Base-by-base conservation (phyloP, 192 early-diverging fungal genomes). In the Podila verticillata region DNA sequence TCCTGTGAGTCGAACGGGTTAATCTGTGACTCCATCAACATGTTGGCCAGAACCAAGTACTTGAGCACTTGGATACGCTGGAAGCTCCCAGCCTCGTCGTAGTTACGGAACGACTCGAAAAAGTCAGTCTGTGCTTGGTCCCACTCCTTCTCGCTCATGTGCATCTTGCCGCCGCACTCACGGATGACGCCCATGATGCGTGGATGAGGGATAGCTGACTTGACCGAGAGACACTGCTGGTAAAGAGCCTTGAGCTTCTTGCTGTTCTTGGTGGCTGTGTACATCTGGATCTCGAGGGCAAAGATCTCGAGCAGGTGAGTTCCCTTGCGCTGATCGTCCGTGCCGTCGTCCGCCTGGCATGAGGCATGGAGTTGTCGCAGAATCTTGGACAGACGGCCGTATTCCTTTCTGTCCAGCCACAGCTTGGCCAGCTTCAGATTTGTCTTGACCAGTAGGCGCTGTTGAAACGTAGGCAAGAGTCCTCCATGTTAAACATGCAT, bases 1-100 rank as follows among this genome's bases (percentile, higher is more conserved):
- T 99, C 97, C 82, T 96, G 97, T 20, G 96, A 97, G 75, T 97
- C 95, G 71, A 99, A 95, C 1, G 96, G 96, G 77, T 98, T 97
- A 85, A 99, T 96, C 71, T 95, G 88, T 20, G 93, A 96, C 78
- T 97, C 94, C 73, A 94, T 96, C 67, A 99, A 84, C 96, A 99
- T 98, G 72, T 96, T 97, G 20, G 97, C 96, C 66, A 99, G 74
- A 0, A 98, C 96, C 39, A 99, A 85, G 82, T 99, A 95, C 89
- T 98, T 97, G 39, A 99, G 86, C 34, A 96, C 95, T 65, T 92
- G 90, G 56, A 99, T 96, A 63, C 97, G 92, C 75, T 96, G 96
- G 20, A 89, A 91, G 72, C 91, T 94, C 48, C 97, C 97, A 0
- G 97, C 96, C 80, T 99, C 97, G 73, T 99, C 96, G 82, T 97